Evolutionary conservation across 305 asterid species (phyloP), one percentile per base, ranked within the genome.

Genomic region (Striga hermonthica): DNA sequence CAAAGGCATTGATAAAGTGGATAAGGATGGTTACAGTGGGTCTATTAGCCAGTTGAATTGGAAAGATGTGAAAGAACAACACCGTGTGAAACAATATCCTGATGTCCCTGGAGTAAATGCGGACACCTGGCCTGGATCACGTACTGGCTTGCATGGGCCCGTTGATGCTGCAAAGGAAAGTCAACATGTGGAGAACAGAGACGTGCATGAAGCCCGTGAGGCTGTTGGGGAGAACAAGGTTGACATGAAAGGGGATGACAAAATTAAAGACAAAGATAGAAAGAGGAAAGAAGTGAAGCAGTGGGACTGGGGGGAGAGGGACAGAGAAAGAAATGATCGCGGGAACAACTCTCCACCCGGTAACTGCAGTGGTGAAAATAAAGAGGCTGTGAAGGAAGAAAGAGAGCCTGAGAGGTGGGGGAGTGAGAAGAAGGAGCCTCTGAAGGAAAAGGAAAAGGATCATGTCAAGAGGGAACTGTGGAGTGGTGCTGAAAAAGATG

Each of bases 281-380:
- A 90, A 88, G 80, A 83, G 92, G 84, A 90, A 90, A 83, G 95
- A 93, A 77, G 81, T 78, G 66, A 90, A 86, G 75, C 96, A 83
- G 59, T 79, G 95, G 76, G 98, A 93, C 49, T 88, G 91, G 96
- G 91, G 86, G 56, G 98, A 90, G 57, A 82, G 82, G 78, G 96
- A 87, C 63, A 91, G 83, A 84, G 95, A 92, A 62, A 80, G 86
- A 81, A 86, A 66, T 72, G 96, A 83, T 62, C 89, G 94, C 38
- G 76, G 84, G 65, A 83, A 66, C 80, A 76, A 70, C 57, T 74
- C 78, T 76, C 98, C 76, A 65, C 65, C 79, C 52, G 83, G 75
- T 65, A 81, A 69, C 76, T 80, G 75, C 81, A 75, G 74, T 74
- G 74, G 63, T 41, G 97, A 90, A 71, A 84, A 72, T 82, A 93